Conservation (phyloP, 331 rosid genomes). For the Acacia pycnantha region DNA sequence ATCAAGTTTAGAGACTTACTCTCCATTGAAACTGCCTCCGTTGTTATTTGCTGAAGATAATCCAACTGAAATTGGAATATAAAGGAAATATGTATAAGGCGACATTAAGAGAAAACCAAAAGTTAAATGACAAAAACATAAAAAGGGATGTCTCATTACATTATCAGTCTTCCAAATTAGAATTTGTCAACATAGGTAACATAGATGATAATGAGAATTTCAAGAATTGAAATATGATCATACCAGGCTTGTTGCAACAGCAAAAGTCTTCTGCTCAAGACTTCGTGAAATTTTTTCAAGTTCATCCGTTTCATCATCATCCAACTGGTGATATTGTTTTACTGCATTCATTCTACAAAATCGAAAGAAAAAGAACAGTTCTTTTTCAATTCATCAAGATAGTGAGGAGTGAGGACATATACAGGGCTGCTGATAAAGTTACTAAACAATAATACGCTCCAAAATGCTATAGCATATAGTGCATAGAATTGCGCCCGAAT, state of each 20-base stretch:
- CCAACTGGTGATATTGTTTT: slow-evolving; percentile 41
- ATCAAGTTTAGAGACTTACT: slow-evolving; percentile 37
- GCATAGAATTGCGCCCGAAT: neutral
- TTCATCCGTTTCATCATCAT: slow-evolving; percentile 46
- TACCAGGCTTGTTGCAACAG: slow-evolving; percentile 57
- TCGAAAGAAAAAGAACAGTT: neutral
- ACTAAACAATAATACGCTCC: too few species aligned
- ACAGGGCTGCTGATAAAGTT: too few species aligned
- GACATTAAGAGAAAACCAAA: neutral
- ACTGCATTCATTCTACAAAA: slow-evolving; percentile 43
- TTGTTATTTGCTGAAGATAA: slow-evolving; percentile 39
- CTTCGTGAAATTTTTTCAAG: slow-evolving; percentile 44
- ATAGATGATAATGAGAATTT: neutral
- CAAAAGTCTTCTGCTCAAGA: slow-evolving; percentile 50
- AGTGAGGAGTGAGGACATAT: neutral
- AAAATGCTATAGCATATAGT: too few species aligned
- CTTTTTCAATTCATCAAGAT: neutral
- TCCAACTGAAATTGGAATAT: slow-evolving; percentile 34
- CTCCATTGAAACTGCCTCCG: slow-evolving; percentile 52
- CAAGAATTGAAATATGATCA: neutral
- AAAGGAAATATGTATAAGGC: neutral
- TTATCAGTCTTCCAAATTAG: neutral
- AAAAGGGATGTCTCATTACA: neutral
- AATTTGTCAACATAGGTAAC: neutral
- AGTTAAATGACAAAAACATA: neutral